Percentiles rank a stretch among this genome's conserved stretches.
Evolutionary conservation across 805 yeast genomes (phyloP).

Genomic region (Pichia thaimueangensis): DNA sequence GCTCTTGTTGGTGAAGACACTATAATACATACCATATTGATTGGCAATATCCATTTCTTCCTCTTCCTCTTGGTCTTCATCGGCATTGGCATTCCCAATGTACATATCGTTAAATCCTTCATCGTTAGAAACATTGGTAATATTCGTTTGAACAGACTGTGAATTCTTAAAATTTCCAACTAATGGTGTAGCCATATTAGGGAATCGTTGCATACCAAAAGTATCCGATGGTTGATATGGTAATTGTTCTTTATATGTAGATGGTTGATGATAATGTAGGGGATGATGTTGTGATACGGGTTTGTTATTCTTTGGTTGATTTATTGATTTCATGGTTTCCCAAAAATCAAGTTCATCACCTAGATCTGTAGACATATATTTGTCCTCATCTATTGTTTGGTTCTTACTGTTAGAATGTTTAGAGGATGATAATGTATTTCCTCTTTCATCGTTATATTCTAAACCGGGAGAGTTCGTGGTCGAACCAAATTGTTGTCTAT

Average conservation of each 20-base stretch:
- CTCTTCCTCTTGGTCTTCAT: slow-evolving; percentile 28
- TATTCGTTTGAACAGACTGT: slow-evolving; percentile 7
- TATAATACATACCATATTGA: slow-evolving; percentile 31
- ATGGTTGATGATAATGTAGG: slow-evolving; percentile 33
- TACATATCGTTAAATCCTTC: slow-evolving; percentile 11
- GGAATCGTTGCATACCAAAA: slow-evolving; percentile 15
- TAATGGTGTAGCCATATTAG: slow-evolving; percentile 15
- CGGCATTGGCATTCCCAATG: slow-evolving; percentile 8
- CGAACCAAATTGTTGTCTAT: slow-evolving; percentile 14
- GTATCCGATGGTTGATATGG: slow-evolving; percentile 18
- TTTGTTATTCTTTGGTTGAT: slow-evolving; percentile 32
- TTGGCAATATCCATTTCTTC: slow-evolving; percentile 27
- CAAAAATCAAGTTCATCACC: slow-evolving; percentile 67
- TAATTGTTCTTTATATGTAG: slow-evolving; percentile 15
- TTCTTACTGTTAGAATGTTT: slow-evolving; percentile 6
- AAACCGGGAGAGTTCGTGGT: neutral
- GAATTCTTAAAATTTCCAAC: slow-evolving; percentile 6
- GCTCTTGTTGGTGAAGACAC: slow-evolving; percentile 22
- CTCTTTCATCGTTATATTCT: neutral
- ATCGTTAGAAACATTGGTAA: slow-evolving; percentile 6
- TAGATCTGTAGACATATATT: slow-evolving; percentile 35
- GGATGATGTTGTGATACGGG: slow-evolving; percentile 56
- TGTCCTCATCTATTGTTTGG: slow-evolving; percentile 8
- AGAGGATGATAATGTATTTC: neutral
- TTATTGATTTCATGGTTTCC: slow-evolving; percentile 59